Evolutionary conservation across 768 basidiomycete species (phyloP).

Genomic region (Astraeus odoratus): DNA sequence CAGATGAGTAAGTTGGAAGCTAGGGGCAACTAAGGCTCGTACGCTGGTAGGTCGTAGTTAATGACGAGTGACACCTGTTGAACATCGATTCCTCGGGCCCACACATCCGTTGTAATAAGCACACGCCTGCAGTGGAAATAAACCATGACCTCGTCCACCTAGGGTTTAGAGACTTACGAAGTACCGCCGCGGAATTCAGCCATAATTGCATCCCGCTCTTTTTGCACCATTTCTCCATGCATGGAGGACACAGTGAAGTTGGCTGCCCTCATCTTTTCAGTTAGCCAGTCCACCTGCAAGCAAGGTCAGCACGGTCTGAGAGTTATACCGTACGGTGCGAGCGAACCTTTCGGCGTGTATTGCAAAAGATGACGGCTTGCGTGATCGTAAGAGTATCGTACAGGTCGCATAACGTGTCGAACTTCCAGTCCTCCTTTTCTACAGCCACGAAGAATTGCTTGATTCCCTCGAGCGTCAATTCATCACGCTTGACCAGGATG

Average conservation of each 20-base stretch:
- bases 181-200: constrained; percentile 91
- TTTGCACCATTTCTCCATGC: constrained; percentile 96
- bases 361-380: constrained; percentile 99
- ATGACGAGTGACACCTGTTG: constrained; percentile 97
- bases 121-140: constrained; percentile 55
- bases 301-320: constrained; percentile 5
- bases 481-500: constrained; percentile 98
- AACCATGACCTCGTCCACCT: constrained; percentile 3
- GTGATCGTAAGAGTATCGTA: constrained; percentile 99
- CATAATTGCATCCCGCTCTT: constrained; percentile 95
- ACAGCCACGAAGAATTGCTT: constrained; percentile 98
- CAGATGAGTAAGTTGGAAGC: constrained; percentile 8
- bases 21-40: constrained; percentile 12
- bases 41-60: constrained; percentile 95
- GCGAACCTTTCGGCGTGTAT: constrained; percentile 87
- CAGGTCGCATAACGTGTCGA: constrained; percentile 93
- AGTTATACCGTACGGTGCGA: neutral
- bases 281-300: constrained; percentile 88
- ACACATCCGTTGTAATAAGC: constrained; percentile 92
- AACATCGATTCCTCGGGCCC: constrained; percentile 98
- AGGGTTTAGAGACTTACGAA: constrained; percentile 49
- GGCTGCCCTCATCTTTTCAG: constrained; percentile 98
- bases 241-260: constrained; percentile 97
- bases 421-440: constrained; percentile 99
- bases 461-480: constrained; percentile 94